Percentiles rank a stretch among this genome's conserved stretches.
These are phyloP conservation scores for Fusarium fracticaudum DNA, from an alignment of 2,329 filamentous ascomycete species.

Conservation along the genomic window DNA sequence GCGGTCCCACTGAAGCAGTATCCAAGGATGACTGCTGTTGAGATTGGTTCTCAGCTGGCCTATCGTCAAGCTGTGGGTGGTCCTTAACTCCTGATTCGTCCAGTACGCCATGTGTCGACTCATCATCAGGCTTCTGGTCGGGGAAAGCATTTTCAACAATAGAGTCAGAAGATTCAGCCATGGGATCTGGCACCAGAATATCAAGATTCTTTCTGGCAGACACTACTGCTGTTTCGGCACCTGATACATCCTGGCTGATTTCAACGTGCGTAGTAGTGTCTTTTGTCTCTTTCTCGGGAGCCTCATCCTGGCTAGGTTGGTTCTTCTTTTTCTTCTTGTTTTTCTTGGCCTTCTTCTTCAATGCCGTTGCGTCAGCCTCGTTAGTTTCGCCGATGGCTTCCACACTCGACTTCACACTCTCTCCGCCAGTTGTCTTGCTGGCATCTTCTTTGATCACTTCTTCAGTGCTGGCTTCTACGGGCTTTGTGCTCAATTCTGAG, in stretches of 20 bases:
- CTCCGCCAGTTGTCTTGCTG: background rate
- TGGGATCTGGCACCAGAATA: background rate
- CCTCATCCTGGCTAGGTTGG: slow-evolving; percentile 17
- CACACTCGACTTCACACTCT: background rate
- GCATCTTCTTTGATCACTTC: background rate
- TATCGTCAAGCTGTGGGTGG: background rate
- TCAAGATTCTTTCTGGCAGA: background rate
- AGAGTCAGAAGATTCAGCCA: background rate
- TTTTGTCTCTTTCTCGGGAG: background rate
- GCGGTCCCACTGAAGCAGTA: background rate
- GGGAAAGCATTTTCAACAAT: background rate
- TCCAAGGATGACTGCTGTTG: background rate
- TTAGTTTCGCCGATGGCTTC: slow-evolving; percentile 5
- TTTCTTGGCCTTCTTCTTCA: slow-evolving; percentile 47
- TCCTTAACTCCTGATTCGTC: background rate
- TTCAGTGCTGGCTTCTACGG: background rate
- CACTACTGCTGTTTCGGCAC: background rate
- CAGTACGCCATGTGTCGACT: background rate
- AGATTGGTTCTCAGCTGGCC: background rate
- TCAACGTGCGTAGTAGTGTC: slow-evolving; percentile 5
- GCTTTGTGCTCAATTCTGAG: background rate
- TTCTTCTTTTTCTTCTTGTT: slow-evolving; percentile 47
- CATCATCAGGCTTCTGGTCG: background rate
- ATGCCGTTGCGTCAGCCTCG: slow-evolving; percentile 10
- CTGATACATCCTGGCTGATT: background rate